Evolutionary conservation across 805 yeast species (phyloP).

Genomic region (Metschnikowia chrysomelidarum): DNA sequence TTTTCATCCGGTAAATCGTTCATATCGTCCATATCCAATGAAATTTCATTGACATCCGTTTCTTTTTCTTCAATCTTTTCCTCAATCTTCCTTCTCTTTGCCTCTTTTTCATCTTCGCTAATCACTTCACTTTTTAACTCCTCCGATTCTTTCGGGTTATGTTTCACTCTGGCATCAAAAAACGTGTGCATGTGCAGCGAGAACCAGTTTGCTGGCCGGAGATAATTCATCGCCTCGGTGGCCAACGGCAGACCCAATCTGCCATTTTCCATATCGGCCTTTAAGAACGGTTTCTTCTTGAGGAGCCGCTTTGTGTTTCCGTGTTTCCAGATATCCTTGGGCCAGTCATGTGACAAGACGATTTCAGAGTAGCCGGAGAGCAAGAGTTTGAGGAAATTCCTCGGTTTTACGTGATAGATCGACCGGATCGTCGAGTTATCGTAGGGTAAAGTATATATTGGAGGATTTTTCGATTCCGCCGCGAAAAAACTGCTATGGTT

Average conservation of each 20-base stretch:
- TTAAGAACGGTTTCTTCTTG: conserved; percentile 62
- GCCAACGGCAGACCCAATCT: conserved; percentile 73
- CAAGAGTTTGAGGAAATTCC: conserved; percentile 57
- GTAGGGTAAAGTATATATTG: conserved; percentile 44
- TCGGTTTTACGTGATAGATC: conserved; percentile 71
- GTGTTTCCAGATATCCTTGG: conserved; percentile 64
- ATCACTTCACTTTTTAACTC: conserved; percentile 3
- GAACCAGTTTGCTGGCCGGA: conserved; percentile 76
- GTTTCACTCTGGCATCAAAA: conserved; percentile 54
- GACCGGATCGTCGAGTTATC: conserved; percentile 47
- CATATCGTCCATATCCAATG: conserved; percentile 22
- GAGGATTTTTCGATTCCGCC: conserved; percentile 4
- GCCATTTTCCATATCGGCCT: conserved; percentile 55
- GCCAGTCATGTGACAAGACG: conserved; percentile 92
- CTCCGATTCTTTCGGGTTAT: conserved; percentile 18
- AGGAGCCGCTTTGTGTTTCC: conserved; percentile 60
- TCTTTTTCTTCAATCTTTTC: conserved; percentile 3
- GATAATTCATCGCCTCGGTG: conserved; percentile 47
- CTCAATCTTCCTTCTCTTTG: conserved; percentile 2
- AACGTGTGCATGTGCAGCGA: conserved; percentile 85
- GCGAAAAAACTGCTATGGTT: conserved; percentile 37
- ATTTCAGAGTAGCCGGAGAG: conserved; percentile 47
- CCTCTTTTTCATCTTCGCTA: conserved; percentile 1
- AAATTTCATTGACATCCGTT: conserved; percentile 19
- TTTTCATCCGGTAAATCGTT: conserved; percentile 1